Evolutionary conservation across 495 filamentous ascomycete species (phyloP), one percentile per base, ranked within the genome.

Genomic region (Amorphotheca resinae): DNA sequence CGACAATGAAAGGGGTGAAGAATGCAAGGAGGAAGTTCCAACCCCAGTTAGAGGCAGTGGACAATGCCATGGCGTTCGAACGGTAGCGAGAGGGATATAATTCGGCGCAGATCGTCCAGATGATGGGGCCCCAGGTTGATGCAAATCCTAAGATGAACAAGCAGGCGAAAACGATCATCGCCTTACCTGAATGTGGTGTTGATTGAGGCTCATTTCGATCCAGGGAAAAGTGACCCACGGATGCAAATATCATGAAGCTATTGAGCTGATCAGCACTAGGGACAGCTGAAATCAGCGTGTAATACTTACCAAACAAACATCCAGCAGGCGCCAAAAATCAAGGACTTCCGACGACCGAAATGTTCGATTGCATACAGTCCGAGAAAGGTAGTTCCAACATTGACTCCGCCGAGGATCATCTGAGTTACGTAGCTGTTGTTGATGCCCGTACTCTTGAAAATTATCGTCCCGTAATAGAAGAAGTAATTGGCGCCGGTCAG

Each of bases 71-170:
- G 5, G 42, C 44, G 4, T 46, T 44, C n/a, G 39, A 39, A 9
- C 49, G 16, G 31, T 47, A 46, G 4, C 44, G 72, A 12, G 76
- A 34, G 7, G 49, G 49, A 38, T 44, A 51, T 7, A 51, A 70
- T 63, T 93, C 86, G 39, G 77, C 79, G 33, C 77, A 75, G 37
- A 85, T 74, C 14, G 76, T 71, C 84, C 84, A 93, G 34, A 87
- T 70, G 22, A 88, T 81, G 9, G 86, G 87, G 37, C 83, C 85
- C 86, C 85, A 91, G 31, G 82, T 87, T 44, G 71, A 79, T 14
- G 70, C 69, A 44, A 74, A 74, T n/a, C 63, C 66, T n/a, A 58
- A 63, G 42, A 74, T 74, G 42, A 82, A 85, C 47, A 87, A 67
- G 58, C 80, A 85, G n/a, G 83, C 79, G 65, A 86, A 87, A 39